These are phyloP conservation scores for Handroanthus guayacan DNA, from an alignment of 257 asterid genomes.

Conservation along the genomic window DNA sequence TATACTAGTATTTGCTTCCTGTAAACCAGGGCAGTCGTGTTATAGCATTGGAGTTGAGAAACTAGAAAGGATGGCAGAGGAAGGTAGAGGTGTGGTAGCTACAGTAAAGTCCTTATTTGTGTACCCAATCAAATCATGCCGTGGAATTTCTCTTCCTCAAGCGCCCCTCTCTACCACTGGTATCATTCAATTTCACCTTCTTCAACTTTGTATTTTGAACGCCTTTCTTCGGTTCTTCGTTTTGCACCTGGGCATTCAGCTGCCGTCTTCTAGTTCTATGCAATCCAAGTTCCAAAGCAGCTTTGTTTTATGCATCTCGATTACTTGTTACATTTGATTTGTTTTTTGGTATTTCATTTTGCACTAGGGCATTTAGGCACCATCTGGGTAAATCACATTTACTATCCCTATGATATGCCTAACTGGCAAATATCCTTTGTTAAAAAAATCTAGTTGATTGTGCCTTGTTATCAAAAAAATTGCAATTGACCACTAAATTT, in stretches of 20 bases:
- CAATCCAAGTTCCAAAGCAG: too few species aligned
- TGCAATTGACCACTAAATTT: too few species aligned
- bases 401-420: background rate
- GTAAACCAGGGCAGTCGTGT: background rate
- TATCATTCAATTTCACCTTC: background rate
- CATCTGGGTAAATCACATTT: background rate
- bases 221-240: too few species aligned
- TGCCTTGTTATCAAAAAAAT: too few species aligned
- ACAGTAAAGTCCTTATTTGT: conserved; percentile 62
- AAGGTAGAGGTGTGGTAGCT: conserved; percentile 34
- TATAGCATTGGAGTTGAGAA: background rate
- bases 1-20: too few species aligned
- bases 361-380: background rate
- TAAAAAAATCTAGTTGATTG: too few species aligned
- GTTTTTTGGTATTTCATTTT: background rate
- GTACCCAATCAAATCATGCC: conserved; percentile 94
- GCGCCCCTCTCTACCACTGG: conserved; percentile 80
- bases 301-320: background rate
- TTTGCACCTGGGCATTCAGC: too few species aligned
- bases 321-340: background rate
- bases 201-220: background rate
- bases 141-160: conserved; percentile 69
- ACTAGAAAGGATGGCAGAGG: conserved; percentile 23
- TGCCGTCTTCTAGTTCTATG: too few species aligned
- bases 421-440: too few species aligned